phyloP scores from a whole-genome alignment of 2,329 filamentous ascomycete species.

The Microcyclospora pomicola region DNA sequence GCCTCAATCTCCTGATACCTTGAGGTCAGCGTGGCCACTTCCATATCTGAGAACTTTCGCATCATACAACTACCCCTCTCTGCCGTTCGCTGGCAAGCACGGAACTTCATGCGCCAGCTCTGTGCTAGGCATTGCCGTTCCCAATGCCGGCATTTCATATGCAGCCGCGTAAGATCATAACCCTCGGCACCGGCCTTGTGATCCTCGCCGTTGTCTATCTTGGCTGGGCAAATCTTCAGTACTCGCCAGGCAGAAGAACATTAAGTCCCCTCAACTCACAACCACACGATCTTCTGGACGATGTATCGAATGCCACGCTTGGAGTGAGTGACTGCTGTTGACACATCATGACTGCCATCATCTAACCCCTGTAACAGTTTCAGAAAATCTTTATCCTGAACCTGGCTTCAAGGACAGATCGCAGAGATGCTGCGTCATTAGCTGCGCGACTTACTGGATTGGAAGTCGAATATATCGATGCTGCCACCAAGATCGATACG shows the following conservation, averaged over 20 bases:
- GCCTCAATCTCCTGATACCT: too few relatives aligned
- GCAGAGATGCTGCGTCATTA: slow-evolving; percentile 37
- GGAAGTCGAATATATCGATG: slow-evolving; percentile 34
- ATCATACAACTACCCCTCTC: too few relatives aligned
- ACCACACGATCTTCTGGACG: slow-evolving; percentile 1
- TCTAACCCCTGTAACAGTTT: slow-evolving; percentile 25
- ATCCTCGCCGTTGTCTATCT: background rate
- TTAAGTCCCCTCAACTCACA: background rate
- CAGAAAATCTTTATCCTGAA: slow-evolving; percentile 40
- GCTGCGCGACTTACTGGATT: slow-evolving; percentile 35
- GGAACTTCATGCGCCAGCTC: too few relatives aligned
- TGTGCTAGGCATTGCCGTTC: too few relatives aligned
- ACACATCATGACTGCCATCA: background rate
- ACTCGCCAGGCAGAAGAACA: background rate
- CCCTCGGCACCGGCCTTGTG: background rate
- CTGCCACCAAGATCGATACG: slow-evolving; percentile 24
- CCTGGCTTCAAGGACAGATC: slow-evolving; percentile 37
- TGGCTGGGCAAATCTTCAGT: background rate
- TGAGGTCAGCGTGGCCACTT: too few relatives aligned
- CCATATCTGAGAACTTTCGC: too few relatives aligned
- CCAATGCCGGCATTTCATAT: background rate
- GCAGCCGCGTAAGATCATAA: background rate
- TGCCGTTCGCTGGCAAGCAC: too few relatives aligned
- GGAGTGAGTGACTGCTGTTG: slow-evolving; percentile 4
- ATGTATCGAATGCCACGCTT: slow-evolving; percentile 7